Evolutionary conservation across 805 yeast genomes (phyloP).

Genomic region (Blastobotrys peoriensis): DNA sequence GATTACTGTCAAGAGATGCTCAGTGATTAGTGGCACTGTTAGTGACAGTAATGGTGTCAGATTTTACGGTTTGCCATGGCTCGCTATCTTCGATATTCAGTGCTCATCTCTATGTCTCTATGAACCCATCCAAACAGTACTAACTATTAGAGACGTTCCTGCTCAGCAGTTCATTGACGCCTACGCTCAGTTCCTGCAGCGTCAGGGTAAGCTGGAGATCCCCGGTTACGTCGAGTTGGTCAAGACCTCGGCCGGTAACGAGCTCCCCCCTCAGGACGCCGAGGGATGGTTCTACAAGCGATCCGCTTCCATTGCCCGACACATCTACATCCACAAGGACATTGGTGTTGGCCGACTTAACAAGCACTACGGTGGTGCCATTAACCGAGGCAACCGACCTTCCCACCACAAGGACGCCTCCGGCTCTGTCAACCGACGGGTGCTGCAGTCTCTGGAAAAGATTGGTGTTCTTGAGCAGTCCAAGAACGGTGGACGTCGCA

Average conservation of each 20-base stretch:
- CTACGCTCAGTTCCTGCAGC: slow-evolving; percentile 98
- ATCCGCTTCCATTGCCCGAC: slow-evolving; percentile 99
- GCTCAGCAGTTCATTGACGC: slow-evolving; percentile 99
- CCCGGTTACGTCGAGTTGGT: slow-evolving; percentile 99
- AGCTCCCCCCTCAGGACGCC: slow-evolving; percentile 99
- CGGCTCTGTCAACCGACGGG: slow-evolving; percentile 98
- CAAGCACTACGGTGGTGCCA: slow-evolving; percentile 99
- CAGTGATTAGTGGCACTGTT: too few relatives aligned
- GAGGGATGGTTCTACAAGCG: slow-evolving; percentile 99
- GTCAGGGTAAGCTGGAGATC: slow-evolving; percentile 99
- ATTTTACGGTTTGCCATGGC: too few relatives aligned
- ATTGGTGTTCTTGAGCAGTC: slow-evolving; percentile 94
- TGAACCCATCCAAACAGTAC: too few relatives aligned
- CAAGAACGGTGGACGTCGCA: slow-evolving; percentile 98
- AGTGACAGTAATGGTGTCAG: too few relatives aligned
- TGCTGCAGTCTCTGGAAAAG: slow-evolving; percentile 96
- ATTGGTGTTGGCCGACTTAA: slow-evolving; percentile 99
- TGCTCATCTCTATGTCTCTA: too few relatives aligned
- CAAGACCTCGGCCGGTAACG: slow-evolving; percentile 98
- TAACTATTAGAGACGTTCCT: slow-evolving; percentile 99
- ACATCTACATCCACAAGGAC: slow-evolving; percentile 98
- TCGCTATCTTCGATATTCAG: too few relatives aligned
- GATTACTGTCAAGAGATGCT: too few relatives aligned
- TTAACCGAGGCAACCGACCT: slow-evolving; percentile 99
- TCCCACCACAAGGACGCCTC: slow-evolving; percentile 98